Percentiles rank a stretch among this genome's conserved stretches.
phyloP scores from a whole-genome alignment of 1,284 basidiomycete genomes.

The Ustilago sp. region DNA sequence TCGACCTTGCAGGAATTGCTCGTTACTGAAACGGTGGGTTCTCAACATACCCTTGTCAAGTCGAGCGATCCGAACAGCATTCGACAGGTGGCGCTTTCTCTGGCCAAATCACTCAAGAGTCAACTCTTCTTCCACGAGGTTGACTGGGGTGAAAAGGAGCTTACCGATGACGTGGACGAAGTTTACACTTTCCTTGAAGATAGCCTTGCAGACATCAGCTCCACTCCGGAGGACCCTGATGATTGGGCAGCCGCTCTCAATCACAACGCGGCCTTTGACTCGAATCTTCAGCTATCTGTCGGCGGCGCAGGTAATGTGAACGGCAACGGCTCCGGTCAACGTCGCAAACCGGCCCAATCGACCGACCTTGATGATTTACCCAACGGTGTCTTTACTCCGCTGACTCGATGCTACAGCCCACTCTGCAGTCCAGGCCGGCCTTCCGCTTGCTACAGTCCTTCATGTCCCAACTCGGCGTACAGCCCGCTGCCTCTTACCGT shows the following conservation, averaged over 20 bases:
- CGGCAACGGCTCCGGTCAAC: conserved; percentile 5
- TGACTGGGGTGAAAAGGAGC: conserved; percentile 86
- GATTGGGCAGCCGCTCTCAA: conserved; percentile 44
- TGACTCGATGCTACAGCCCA: conserved; percentile 97
- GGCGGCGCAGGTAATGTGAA: conserved; percentile 12
- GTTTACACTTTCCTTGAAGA: conserved; percentile 97
- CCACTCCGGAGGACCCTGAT: conserved; percentile 23
- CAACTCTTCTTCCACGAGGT: conserved; percentile 97
- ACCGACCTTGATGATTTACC: conserved; percentile 81
- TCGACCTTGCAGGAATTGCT: conserved; percentile 57
- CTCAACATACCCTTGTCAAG: conserved; percentile 71
- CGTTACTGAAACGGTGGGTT: conserved; percentile 22
- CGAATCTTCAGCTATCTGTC: conserved; percentile 29
- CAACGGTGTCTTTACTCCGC: conserved; percentile 92
- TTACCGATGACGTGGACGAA: conserved; percentile 91
- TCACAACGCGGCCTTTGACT: conserved; percentile 30
- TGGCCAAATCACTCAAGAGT: conserved; percentile 88
- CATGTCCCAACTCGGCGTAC: conserved; percentile 51
- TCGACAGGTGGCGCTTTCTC: conserved; percentile 81
- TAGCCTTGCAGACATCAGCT: conserved; percentile 43
- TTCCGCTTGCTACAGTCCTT: conserved; percentile 50
- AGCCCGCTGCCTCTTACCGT: conserved; percentile 32
- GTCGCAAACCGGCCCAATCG: conserved; percentile 62
- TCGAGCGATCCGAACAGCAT: conserved; percentile 13
- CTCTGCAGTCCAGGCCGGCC: conserved; percentile 77